Conservation (phyloP, 768 basidiomycete genomes). For the Tulasnella sp. region DNA sequence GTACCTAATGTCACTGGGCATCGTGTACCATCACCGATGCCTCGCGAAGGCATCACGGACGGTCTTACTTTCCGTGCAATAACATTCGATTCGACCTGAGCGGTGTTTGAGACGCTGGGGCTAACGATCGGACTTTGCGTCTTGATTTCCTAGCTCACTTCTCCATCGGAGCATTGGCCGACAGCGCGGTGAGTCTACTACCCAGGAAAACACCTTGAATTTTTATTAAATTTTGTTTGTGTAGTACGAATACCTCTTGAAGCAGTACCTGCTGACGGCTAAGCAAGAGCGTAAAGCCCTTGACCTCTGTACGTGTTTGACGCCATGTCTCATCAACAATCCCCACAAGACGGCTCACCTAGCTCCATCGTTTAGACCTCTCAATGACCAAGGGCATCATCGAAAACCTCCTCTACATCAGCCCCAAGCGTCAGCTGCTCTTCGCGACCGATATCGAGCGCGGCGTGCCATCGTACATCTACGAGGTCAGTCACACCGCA, state of each 20-base stretch:
- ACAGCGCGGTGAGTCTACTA: conserved; percentile 4
- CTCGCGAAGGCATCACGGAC: neutral
- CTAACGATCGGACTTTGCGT: no score
- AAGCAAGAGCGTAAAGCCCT: conserved; percentile 46
- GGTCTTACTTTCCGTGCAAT: no score
- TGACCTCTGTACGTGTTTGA: conserved; percentile 45
- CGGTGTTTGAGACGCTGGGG: no score
- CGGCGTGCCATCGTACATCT: neutral
- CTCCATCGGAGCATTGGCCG: conserved; percentile 7
- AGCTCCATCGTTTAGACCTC: conserved; percentile 18
- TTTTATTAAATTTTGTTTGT: neutral
- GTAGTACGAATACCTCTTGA: conserved; percentile 63
- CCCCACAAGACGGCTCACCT: neutral
- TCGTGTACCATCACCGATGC: neutral
- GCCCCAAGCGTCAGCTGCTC: conserved; percentile 48
- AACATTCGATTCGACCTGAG: no score
- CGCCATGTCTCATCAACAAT: no score
- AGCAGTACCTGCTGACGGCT: conserved; percentile 50
- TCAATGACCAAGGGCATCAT: conserved; percentile 19
- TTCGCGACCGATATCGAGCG: conserved; percentile 45
- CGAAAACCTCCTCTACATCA: conserved; percentile 46
- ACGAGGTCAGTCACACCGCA: neutral
- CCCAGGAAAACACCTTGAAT: no score
- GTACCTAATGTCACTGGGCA: neutral
- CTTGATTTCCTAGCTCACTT: neutral